A percentile compares a stretch with the other conserved stretches of the same genome.
Conservation (phyloP, 495 filamentous ascomycete species). For the Aspergillus coremiiformis region DNA sequence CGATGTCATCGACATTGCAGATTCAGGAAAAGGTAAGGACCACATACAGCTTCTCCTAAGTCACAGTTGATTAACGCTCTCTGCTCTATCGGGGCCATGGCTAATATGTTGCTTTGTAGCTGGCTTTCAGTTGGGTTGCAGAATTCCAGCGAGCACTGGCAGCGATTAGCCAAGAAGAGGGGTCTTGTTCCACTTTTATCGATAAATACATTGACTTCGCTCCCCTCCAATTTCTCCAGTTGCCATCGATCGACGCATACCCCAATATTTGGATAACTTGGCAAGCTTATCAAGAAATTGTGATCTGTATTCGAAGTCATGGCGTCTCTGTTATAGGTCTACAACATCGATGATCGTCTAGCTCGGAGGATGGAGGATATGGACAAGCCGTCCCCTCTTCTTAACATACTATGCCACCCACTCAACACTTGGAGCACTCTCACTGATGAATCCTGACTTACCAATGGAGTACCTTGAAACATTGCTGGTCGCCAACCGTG, state of each 20-base stretch:
- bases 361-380: background rate
- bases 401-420: background rate
- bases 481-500: constrained; percentile 47
- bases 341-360: background rate
- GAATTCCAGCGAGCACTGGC: no score
- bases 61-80: constrained; percentile 48
- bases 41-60: constrained; percentile 38
- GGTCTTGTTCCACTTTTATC: constrained; percentile 4
- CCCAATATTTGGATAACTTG: background rate
- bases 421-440: constrained; percentile 20
- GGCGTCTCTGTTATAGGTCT: background rate
- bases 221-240: constrained; percentile 1
- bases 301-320: background rate
- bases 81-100: constrained; percentile 39
- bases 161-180: background rate
- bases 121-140: background rate
- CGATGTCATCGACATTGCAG: background rate
- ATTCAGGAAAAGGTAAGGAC: background rate
- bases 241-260: background rate
- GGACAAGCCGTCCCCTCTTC: background rate
- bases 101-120: background rate
- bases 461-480: constrained; percentile 33
- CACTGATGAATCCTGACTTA: background rate
- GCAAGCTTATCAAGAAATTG: background rate
- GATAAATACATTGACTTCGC: background rate